Percentiles rank a stretch among this genome's conserved stretches.
These are phyloP conservation scores for Debaryomyces udenii DNA, from an alignment of 1,139 yeast species.

Conservation along the genomic window DNA sequence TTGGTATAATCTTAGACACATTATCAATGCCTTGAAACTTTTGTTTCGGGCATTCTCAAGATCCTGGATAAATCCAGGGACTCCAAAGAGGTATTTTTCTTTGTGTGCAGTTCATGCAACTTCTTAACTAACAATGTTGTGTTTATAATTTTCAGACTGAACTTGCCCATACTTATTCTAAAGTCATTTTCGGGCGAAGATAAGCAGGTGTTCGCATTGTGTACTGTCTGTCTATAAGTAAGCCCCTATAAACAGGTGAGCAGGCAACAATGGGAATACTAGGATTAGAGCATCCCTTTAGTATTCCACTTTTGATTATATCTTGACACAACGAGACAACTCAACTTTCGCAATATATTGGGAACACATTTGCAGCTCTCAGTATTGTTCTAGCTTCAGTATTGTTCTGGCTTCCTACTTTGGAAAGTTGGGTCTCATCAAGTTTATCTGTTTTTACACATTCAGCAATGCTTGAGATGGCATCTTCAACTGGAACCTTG, in stretches of 20 bases:
- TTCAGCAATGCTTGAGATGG: conserved; percentile 53
- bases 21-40: conserved; percentile 31
- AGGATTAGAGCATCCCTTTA: conserved; percentile 47
- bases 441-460: conserved; percentile 58
- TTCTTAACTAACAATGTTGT: conserved; percentile 54
- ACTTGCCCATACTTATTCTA: conserved; percentile 57
- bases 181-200: conserved; percentile 56
- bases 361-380: conserved; percentile 53
- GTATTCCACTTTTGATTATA: conserved; percentile 60
- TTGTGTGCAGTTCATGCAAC: conserved; percentile 48
- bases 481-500: conserved; percentile 49
- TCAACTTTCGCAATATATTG: conserved; percentile 76
- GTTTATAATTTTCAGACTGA: conserved; percentile 52
- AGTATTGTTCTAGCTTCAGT: conserved; percentile 57
- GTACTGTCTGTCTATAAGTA: conserved; percentile 64
- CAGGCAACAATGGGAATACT: conserved; percentile 71
- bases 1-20: conserved; percentile 67
- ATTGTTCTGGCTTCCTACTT: no score
- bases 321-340: conserved; percentile 70
- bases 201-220: conserved; percentile 33
- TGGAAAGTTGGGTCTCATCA: conserved; percentile 72
- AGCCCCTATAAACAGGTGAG: conserved; percentile 82
- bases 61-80: conserved; percentile 80
- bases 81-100: conserved; percentile 53
- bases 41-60: conserved; percentile 34